phyloP scores from a whole-genome alignment of 73 alveolate species.

The Blepharisma stoltei region DNA sequence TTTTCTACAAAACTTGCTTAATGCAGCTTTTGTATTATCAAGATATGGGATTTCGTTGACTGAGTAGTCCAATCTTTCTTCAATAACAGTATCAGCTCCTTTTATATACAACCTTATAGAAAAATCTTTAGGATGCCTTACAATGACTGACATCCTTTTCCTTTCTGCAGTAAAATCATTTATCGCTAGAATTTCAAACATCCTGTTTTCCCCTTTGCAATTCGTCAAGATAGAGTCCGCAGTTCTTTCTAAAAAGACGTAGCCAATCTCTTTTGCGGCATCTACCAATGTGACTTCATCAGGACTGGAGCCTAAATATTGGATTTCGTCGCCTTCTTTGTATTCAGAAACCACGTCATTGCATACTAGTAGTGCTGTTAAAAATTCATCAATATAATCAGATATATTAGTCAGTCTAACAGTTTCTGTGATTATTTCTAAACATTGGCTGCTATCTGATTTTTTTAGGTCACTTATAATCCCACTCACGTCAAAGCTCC shows the following conservation, averaged over 20 bases:
- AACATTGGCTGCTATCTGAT: too few species aligned
- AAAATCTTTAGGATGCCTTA: conserved; percentile 41
- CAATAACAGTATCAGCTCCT: conserved; percentile 88
- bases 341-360: conserved; percentile 49
- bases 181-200: conserved; percentile 58
- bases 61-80: not conserved
- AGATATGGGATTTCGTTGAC: not conserved
- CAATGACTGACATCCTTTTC: conserved; percentile 80
- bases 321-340: conserved; percentile 23
- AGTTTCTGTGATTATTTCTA: too few species aligned
- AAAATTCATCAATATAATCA: conserved; percentile 21
- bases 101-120: conserved; percentile 58
- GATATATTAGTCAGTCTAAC: not conserved
- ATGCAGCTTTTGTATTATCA: not conserved
- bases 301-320: conserved; percentile 71
- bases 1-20: conserved; percentile 58
- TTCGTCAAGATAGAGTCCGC: conserved; percentile 29
- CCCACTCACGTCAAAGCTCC: too few species aligned
- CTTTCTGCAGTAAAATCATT: conserved; percentile 68
- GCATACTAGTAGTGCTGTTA: not conserved
- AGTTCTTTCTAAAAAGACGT: conserved; percentile 42
- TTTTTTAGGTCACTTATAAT: too few species aligned
- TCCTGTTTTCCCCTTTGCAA: conserved; percentile 32
- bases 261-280: conserved; percentile 71
- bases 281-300: conserved; percentile 76